Evolutionary conservation across 306 rosid genomes (phyloP), one percentile per base, ranked within the genome.

Genomic region (Canavalia gladiata): DNA sequence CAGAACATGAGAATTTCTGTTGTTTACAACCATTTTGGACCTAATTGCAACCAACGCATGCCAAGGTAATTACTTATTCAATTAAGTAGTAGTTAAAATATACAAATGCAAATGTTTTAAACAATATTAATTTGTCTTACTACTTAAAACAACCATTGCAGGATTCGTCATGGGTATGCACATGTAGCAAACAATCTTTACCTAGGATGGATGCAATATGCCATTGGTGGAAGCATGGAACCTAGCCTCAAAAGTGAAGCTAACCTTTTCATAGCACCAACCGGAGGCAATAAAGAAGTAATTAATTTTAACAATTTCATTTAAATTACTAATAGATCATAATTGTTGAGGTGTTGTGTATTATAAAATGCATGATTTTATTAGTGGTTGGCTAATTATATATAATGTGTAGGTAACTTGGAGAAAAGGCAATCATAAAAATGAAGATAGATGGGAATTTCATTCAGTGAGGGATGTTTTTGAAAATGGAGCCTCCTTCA

Each of bases 181-280:
- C 89, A 86, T 64, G 87, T 83, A 3, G 85, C 83, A 49, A 88
- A 88, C 58, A 85, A 86, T 76, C 68, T 88, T 8, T 88, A 86
- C 39, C 49, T 1, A 0, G 86, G 87, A 4, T 87, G 85, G 86
- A 1, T 83, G 11, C 87, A 87, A 68, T 86, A 86, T 50, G 85
- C 87, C 6, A 86, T 86, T 0, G 83, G 89, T 7, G 83, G 85
- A 81, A 86, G 87, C 76, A 83, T 68, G 86, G 56, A 11, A 28
- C 89, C 84, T 39, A 82, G 84, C 42, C 89, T 82, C 29, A 87
- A 87, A 74, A 87, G 90, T 33, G 83, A 87, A 68, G 43, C 87
- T 64, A 87, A 88, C 67, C 84, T 85, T 13, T 85, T 88, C 11
- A 83, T 88, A 83, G 89, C 87, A 68, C 87, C 89, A 0, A 74